Evolutionary conservation across 352 stramenopile species (phyloP).

Genomic region (Pythium monospermum): DNA sequence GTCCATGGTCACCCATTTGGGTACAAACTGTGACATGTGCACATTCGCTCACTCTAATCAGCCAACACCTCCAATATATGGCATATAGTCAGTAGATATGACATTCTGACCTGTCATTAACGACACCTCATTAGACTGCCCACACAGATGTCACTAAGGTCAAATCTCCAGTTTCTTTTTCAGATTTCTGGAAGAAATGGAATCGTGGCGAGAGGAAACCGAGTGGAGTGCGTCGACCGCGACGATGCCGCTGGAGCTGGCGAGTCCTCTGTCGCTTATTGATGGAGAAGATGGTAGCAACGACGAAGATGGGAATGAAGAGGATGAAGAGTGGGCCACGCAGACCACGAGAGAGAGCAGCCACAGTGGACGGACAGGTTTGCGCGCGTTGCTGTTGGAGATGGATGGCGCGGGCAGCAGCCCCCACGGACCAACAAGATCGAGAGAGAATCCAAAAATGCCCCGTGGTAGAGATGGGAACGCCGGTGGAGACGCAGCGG

Average conservation of each 20-base stretch:
- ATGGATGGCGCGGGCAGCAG: constrained; percentile 8
- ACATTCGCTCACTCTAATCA: too few relatives aligned
- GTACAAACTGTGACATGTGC: too few relatives aligned
- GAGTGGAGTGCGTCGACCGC: constrained; percentile 14
- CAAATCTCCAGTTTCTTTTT: background rate
- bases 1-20: too few relatives aligned
- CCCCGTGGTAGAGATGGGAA: too few relatives aligned
- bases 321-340: background rate
- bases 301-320: background rate
- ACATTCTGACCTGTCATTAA: background rate
- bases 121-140: background rate
- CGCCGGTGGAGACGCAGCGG: constrained; percentile 8
- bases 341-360: background rate
- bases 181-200: background rate
- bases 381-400: constrained; percentile 5
- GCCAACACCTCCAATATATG: too few relatives aligned
- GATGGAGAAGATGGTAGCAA: constrained; percentile 3
- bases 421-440: too few relatives aligned
- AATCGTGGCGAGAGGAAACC: constrained; percentile 4
- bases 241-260: constrained; percentile 8
- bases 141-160: background rate
- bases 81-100: too few relatives aligned
- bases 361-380: too few relatives aligned
- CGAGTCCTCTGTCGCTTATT: constrained; percentile 4
- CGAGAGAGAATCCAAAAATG: too few relatives aligned